Evolutionary conservation across 2,329 filamentous ascomycete species (phyloP), one percentile per base, ranked within the genome.

Genomic region (Paraphaeosphaeria sporulosa): DNA sequence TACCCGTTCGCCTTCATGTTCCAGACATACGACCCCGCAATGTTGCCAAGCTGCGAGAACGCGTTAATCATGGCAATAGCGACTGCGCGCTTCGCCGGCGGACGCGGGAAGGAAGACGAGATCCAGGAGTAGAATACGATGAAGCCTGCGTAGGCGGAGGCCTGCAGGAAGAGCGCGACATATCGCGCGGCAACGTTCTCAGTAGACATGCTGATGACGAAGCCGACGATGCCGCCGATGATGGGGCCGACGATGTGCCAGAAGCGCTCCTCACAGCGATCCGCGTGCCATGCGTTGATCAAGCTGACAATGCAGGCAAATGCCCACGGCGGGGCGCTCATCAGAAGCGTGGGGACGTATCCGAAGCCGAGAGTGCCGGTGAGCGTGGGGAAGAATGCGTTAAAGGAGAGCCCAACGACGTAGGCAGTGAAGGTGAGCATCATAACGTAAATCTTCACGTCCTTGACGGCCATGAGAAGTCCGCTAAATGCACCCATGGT

Each of bases 11-110:
- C 86, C 25, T 80, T 77, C 52, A 89, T 79, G 55, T 82, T 78
- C 87, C 87, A 89, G 3, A 89, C 87, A 67, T 89, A 89, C 0
- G 83, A 85, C 2, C 87, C 87, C 0, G 87, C 86, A 7, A 76
- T 72, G 43, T 76, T 76, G 17, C 74, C 73, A n/a, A 76, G 66
- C 59, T 76, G 73, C 12, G 67, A 71, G 52, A 75, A 75, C 0
- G 85, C 85, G 71, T 88, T 88, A 78, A 88, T 84, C 72, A 87
- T 81, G 58, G 86, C 86, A 47, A 88, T 85, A 21, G 85, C 86
- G 1, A 87, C 86, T 10, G 86, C 86, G 36, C 86, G 84, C 79
- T 88, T 88, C 2, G 86, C 86, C 0, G 85, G 86, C 0, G 85
- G 86, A 1, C 86, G 84, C 0, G 86, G 86, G 75, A 74, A 75